Evolutionary conservation across 1,284 basidiomycete species (phyloP), one percentile per base, ranked within the genome.

Genomic region (Thecaphora frezii): DNA sequence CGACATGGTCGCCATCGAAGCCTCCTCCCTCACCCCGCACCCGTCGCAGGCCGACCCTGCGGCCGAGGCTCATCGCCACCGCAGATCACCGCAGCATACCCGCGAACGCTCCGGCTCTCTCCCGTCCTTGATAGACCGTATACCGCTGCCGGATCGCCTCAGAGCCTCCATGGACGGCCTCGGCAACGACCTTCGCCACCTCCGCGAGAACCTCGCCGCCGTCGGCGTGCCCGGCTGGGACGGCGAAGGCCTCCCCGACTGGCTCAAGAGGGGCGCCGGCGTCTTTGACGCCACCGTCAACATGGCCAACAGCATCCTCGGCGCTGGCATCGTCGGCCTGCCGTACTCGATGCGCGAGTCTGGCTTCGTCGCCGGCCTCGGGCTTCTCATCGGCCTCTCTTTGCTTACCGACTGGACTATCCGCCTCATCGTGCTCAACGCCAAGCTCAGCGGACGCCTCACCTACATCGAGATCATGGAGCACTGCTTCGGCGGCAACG

Each of bases 381-480:
- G 88, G 10, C 84, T 99, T 1, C 84, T 99, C 16, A 82, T 93
- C 22, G 80, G 87, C 8, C 83, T 98, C 14, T 93, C 90, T 42
- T 84, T 81, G 23, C 85, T 96, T 38, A 97, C 94, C 13, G 93
- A 97, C 81, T 98, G 94, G 94, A 98, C 96, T 3, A 97, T 99
- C 58, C 88, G 93, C 14, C 85, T 99, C 30, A 94, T 97, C 50
- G 80, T 81, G 2, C 81, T 93, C 68, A 97, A 97, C 76, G 93
- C 93, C 30, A 99, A 99, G 82, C 83, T 99, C 56, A 91, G 90
- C 69, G 94, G 96, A 0, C 84, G 89, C 47, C 87, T 86, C 63
- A 93, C 91, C 1, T 99, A 98, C 78, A 96, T 97, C 66, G 94
- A 91, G 69, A 91, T 96, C 62, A 96, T 97, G 92, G 84, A 91